phyloP scores from a whole-genome alignment of 306 rosid species.

The Calophaca sinica region DNA sequence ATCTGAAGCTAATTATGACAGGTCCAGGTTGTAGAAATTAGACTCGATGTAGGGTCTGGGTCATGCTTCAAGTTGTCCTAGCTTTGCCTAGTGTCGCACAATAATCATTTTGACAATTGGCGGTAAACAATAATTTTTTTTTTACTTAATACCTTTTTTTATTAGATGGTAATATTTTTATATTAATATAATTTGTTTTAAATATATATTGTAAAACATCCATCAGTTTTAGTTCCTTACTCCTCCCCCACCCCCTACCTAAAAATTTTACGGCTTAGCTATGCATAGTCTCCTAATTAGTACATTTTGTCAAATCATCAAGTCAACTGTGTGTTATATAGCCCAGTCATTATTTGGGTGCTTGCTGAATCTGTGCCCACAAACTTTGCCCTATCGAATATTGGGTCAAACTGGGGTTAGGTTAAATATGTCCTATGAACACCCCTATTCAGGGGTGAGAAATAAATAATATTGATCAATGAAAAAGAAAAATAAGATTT shows the following conservation, averaged over 20 bases:
- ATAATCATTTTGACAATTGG: background rate
- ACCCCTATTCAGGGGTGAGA: background rate
- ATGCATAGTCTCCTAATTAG: background rate
- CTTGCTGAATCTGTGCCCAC: too few species aligned
- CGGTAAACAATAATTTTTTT: background rate
- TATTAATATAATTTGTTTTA: too few species aligned
- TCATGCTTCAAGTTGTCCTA: background rate
- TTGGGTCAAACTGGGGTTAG: background rate
- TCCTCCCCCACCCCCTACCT: too few species aligned
- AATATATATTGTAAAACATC: too few species aligned
- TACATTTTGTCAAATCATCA: background rate
- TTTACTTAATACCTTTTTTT: too few species aligned
- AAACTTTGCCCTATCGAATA: too few species aligned
- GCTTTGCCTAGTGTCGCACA: background rate
- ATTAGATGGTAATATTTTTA: background rate
- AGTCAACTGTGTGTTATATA: background rate
- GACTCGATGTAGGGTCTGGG: background rate
- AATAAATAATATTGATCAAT: background rate
- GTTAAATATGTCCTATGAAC: slow-evolving; percentile 1
- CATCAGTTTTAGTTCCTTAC: too few species aligned
- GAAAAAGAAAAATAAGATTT: background rate
- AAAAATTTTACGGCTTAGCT: background rate
- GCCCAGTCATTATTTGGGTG: background rate
- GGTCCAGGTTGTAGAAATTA: background rate
- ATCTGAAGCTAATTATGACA: background rate